Conservation (phyloP, 2,329 filamentous ascomycete species). For the Albophoma yamanashiensis region DNA sequence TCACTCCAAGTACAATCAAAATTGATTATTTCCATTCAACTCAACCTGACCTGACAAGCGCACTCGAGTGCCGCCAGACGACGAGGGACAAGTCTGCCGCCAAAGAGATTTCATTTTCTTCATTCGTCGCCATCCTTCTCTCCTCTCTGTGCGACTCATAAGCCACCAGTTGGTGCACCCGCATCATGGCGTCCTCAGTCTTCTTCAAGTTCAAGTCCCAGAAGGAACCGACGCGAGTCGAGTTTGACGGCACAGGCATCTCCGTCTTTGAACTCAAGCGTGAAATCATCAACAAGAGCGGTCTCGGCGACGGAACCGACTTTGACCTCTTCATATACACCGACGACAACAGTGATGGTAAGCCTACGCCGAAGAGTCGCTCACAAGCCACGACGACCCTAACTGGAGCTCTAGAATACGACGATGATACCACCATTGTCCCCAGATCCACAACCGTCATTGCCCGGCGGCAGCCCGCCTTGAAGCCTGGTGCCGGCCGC, state of each 20-base stretch:
- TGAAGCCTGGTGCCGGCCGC: constrained; percentile 75
- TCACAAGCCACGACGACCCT: constrained; percentile 8
- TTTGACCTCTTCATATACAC: constrained; percentile 93
- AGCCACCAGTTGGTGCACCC: background rate
- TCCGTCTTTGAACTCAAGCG: constrained; percentile 98
- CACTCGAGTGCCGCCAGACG: constrained; percentile 26
- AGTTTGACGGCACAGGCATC: constrained; percentile 95
- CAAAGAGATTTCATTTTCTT: background rate
- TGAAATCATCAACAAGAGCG: constrained; percentile 93
- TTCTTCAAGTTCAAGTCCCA: constrained; percentile 99
- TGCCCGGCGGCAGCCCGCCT: constrained; percentile 73
- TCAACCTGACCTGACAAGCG: constrained; percentile 23
- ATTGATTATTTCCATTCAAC: constrained; percentile 35
- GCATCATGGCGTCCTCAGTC: constrained; percentile 83
- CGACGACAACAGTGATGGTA: constrained; percentile 85
- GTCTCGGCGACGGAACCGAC: constrained; percentile 88
- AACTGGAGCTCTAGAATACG: constrained; percentile 58
- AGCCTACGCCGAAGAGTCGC: constrained; percentile 9
- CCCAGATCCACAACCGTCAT: constrained; percentile 90
- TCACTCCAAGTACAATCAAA: constrained; percentile 36
- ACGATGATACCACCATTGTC: constrained; percentile 96
- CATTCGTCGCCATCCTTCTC: background rate
- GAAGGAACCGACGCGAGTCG: constrained; percentile 86
- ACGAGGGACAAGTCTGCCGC: background rate
- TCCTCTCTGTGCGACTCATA: background rate